Percentiles rank a stretch among this genome's conserved stretches.
Evolutionary conservation across 139 green algal genomes (phyloP).

Genomic region (Coelastrella sp.): DNA sequence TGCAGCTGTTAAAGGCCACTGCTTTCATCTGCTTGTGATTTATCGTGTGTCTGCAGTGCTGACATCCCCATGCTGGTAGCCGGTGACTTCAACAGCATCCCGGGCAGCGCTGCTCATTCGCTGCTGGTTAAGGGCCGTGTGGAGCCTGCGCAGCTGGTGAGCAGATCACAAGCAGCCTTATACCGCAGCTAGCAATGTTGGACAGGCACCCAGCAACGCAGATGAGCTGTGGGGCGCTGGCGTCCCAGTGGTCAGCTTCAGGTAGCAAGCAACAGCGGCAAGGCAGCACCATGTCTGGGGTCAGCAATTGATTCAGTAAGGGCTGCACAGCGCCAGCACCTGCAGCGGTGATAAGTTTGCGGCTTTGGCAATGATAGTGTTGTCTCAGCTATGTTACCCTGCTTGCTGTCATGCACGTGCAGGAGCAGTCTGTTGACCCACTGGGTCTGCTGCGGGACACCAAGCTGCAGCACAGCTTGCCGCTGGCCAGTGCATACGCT

Average conservation of each 20-base stretch:
- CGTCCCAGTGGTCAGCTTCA: too few relatives aligned
- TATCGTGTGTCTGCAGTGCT: conserved; percentile 65
- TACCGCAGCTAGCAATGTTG: too few relatives aligned
- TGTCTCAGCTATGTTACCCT: not conserved
- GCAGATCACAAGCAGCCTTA: conserved; percentile 6
- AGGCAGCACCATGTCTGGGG: too few relatives aligned
- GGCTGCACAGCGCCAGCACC: too few relatives aligned
- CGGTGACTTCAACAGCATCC: conserved; percentile 97
- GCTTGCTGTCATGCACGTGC: not conserved
- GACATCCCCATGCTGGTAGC: conserved; percentile 97
- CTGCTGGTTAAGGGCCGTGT: conserved; percentile 89
- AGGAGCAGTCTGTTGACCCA: conserved; percentile 65
- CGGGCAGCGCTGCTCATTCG: conserved; percentile 90
- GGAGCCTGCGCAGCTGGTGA: conserved; percentile 78
- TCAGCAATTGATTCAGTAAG: too few relatives aligned
- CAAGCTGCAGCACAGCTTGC: conserved; percentile 72
- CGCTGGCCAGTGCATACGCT: conserved; percentile 63
- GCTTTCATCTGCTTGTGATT: too few relatives aligned
- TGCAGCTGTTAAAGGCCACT: too few relatives aligned
- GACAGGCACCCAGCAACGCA: too few relatives aligned
- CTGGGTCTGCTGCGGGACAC: conserved; percentile 71
- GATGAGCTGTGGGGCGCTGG: too few relatives aligned
- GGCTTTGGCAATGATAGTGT: too few relatives aligned
- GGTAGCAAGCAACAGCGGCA: too few relatives aligned
- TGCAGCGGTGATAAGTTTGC: too few relatives aligned